Evolutionary conservation across 805 yeast species (phyloP), one percentile per base, ranked within the genome.

Genomic region (Starmerella sirachaensis): DNA sequence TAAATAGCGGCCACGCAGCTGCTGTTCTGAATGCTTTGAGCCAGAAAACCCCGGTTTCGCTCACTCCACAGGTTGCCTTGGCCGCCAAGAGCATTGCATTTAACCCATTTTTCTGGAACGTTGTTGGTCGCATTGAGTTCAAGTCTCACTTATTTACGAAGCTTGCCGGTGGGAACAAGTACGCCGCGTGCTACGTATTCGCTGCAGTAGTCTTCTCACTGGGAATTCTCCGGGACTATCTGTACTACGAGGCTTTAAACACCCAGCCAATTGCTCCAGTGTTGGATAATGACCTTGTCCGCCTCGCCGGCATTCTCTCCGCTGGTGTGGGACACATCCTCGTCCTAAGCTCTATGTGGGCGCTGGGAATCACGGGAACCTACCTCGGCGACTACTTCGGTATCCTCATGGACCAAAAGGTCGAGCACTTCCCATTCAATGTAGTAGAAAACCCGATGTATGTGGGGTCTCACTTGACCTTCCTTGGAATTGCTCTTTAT

Each of bases 311-410:
- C 2, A 61, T 66, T 18, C 58, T 58, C 1, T 51, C 64, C 3
- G 79, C 85, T 48, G 72, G 59, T 1, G 56, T 66, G 35, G 98
- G 98, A 17, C 85, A 86, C 49, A 60, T 82, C 8, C 70, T 91
- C 37, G 97, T 86, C 2, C 47, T 80, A 22, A 62, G 76, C 21
- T 83, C 95, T 17, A 88, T 91, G 97, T 88, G 74, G 64, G 78
- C 79, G 11, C 68, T 91, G 47, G 98, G 98, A 18, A 74, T 91
- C 43, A 88, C 95, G 11, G 98, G 98, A 18, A 91, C 98, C 9
- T 91, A 91, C 55, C 63, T 91, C 43, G 98, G 98, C 29, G 98
- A 91, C 60, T 93, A 91, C 63, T 91, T 91, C 61, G 97, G 97
- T 1, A 86, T 91, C 52, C 69, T 91, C 51, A 91, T 88, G 91